Evolutionary conservation across 768 basidiomycete species (phyloP).

Genomic region (Panaeolus papilionaceus): DNA sequence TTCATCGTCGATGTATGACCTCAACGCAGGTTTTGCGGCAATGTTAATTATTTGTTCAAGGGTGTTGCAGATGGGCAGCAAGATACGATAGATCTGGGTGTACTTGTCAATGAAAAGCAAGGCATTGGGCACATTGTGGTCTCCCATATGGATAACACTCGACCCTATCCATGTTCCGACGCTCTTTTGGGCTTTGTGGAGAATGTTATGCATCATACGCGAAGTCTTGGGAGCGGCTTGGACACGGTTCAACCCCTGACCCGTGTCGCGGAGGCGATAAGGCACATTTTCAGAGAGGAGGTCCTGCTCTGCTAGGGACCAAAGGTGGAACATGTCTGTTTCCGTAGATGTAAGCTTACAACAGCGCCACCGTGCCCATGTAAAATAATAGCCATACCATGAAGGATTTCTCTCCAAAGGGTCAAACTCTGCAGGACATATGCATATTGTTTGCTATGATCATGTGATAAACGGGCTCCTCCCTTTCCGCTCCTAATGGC

Average conservation of each 20-base stretch:
- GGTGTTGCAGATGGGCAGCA: constrained; percentile 86
- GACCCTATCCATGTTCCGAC: constrained; percentile 88
- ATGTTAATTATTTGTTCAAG: constrained; percentile 75
- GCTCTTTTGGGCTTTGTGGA: constrained; percentile 81
- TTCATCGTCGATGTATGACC: constrained; percentile 81
- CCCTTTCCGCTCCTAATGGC: constrained; percentile 84
- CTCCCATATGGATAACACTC: constrained; percentile 90
- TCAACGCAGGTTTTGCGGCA: constrained; percentile 69
- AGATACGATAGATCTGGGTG: constrained; percentile 90
- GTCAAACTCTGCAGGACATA: constrained; percentile 89
- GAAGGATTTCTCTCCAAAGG: constrained; percentile 85
- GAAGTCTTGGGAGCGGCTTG: constrained; percentile 88
- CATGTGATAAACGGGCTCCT: constrained; percentile 83
- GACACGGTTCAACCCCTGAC: constrained; percentile 90
- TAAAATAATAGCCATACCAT: constrained; percentile 53
- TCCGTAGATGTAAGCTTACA: background rate
- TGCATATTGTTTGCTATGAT: constrained; percentile 84
- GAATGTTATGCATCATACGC: constrained; percentile 89
- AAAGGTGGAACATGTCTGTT: constrained; percentile 87
- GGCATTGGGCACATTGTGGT: constrained; percentile 85
- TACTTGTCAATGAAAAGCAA: constrained; percentile 94
- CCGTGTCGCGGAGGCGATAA: constrained; percentile 87
- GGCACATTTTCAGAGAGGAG: constrained; percentile 74
- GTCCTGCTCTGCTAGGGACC: constrained; percentile 83
- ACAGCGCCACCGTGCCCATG: background rate